These are phyloP conservation scores for Aspergillus piperis DNA, from an alignment of 2,329 filamentous ascomycete species.

Conservation along the genomic window DNA sequence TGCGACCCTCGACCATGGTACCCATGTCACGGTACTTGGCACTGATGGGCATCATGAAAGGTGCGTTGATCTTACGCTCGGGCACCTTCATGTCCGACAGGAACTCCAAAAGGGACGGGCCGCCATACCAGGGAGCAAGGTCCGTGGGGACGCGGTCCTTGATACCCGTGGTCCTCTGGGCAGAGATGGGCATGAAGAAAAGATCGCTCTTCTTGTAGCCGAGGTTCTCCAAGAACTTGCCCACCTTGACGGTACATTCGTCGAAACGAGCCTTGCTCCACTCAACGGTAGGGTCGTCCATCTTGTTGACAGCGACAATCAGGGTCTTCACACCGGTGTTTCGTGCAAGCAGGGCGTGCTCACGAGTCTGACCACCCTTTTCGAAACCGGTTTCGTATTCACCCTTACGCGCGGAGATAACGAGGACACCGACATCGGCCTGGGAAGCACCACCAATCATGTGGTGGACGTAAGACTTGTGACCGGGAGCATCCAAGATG, in stretches of 20 bases:
- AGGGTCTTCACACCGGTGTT: constrained; percentile 98
- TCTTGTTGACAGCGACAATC: constrained; percentile 95
- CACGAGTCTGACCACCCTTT: constrained; percentile 91
- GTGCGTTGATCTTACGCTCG: constrained; percentile 93
- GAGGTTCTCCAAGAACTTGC: constrained; percentile 83
- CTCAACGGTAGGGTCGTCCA: constrained; percentile 95
- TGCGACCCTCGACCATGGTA: constrained; percentile 96
- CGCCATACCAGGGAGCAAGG: constrained; percentile 78
- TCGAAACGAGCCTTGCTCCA: constrained; percentile 93
- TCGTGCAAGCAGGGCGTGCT: constrained; percentile 97
- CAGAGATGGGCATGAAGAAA: constrained; percentile 93
- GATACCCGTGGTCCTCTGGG: constrained; percentile 81
- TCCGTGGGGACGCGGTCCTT: constrained; percentile 81
- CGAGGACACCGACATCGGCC: constrained; percentile 89
- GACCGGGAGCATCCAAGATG: constrained; percentile 92
- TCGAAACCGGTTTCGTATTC: constrained; percentile 99
- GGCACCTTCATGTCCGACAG: constrained; percentile 91
- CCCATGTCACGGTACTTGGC: constrained; percentile 98
- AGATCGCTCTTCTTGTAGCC: constrained; percentile 97
- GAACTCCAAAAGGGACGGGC: constrained; percentile 89
- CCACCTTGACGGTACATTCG: constrained; percentile 88
- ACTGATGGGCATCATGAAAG: constrained; percentile 98
- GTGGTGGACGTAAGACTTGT: constrained; percentile 97
- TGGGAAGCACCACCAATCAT: constrained; percentile 97
- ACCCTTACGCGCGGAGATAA: constrained; percentile 94